A percentile compares a stretch with the other conserved stretches of the same genome.
Conservation (phyloP, 306 rosid species). For the Lotus japonicus region DNA sequence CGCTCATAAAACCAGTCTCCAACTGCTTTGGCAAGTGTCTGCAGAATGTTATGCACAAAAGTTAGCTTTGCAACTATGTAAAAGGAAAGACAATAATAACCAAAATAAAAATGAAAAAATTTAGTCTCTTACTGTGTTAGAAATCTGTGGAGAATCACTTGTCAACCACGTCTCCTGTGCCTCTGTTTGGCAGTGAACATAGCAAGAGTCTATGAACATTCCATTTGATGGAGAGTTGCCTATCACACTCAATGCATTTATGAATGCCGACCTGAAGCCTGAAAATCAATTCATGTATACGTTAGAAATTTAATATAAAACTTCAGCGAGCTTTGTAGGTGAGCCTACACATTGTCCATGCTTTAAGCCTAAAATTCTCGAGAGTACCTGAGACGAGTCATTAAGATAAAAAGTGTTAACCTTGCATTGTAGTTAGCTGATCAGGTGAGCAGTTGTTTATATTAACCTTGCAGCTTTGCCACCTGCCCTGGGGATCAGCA, state of each 20-base stretch:
- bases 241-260: slow-evolving; percentile 40
- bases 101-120: too few relatives aligned
- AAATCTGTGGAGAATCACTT: slow-evolving; percentile 53
- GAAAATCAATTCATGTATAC: slow-evolving; percentile 10
- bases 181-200: slow-evolving; percentile 89
- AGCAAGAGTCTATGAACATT: slow-evolving; percentile 80
- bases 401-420: slow-evolving; percentile 27
- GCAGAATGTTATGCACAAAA: slow-evolving; percentile 18
- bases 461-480: slow-evolving; percentile 63
- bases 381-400: background rate
- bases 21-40: slow-evolving; percentile 80
- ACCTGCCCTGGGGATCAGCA: slow-evolving; percentile 66
- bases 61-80: slow-evolving; percentile 8
- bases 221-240: slow-evolving; percentile 41
- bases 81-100: background rate
- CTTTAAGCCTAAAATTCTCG: too few relatives aligned
- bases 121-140: slow-evolving; percentile 39
- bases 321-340: too few relatives aligned
- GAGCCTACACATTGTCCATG: too few relatives aligned
- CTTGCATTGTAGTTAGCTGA: slow-evolving; percentile 62
- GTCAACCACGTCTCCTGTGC: slow-evolving; percentile 70
- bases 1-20: slow-evolving; percentile 83
- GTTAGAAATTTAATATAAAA: too few relatives aligned
- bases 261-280: slow-evolving; percentile 59
- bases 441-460: slow-evolving; percentile 49